Evolutionary conservation across 164 flowering plant genomes (phyloP), one percentile per base, ranked within the genome.

Genomic region (Stephania cephalantha): DNA sequence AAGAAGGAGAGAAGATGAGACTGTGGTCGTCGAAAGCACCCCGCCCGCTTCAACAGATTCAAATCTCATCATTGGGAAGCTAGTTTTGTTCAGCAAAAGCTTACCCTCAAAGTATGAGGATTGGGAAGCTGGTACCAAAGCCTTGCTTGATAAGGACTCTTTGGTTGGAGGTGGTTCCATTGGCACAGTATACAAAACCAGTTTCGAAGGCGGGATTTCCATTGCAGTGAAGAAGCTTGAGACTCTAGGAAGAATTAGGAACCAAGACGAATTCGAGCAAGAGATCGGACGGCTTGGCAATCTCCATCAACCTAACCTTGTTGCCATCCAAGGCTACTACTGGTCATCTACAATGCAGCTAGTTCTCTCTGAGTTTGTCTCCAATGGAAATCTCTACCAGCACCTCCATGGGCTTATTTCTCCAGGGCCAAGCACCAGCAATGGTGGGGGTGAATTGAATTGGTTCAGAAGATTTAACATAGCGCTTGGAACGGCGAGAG

Each of bases 181-280:
- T 9, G 99, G 99, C 17, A 80, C 92, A 18, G 98, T 96, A 25
- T 96, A 96, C 83, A 88, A 68, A 80, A 81, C 95, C n/a, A 86
- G 70, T 73, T 92, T 96, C 70, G 97, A 92, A 85, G 93, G 93
- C 46, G 97, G 97, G 67, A 77, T 90, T 64, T 86, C 92, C 7
- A 89, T 96, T 80, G 98, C 99, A 11, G 97, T 94, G 73, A 94
- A 94, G 83, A 96, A 94, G 88, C 92, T 96, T 9, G 93, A 94
- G 72, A 92, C 94, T 61, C 71, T 90, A 66, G 98, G 99, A 50
- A 85, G 92, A 82, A 91, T 96, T 73, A 87, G 85, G 82, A 87
- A 70, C 85, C 99, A 94, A 81, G 99, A 96, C n/a, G 98, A 94
- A 78, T 96, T 96, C 48, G 99, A 96, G 86, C 93, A 89, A 15